Percentiles rank a stretch among this genome's conserved stretches.
Conservation (phyloP, 768 basidiomycete genomes). For the Coprinopsis marcescibilis region DNA sequence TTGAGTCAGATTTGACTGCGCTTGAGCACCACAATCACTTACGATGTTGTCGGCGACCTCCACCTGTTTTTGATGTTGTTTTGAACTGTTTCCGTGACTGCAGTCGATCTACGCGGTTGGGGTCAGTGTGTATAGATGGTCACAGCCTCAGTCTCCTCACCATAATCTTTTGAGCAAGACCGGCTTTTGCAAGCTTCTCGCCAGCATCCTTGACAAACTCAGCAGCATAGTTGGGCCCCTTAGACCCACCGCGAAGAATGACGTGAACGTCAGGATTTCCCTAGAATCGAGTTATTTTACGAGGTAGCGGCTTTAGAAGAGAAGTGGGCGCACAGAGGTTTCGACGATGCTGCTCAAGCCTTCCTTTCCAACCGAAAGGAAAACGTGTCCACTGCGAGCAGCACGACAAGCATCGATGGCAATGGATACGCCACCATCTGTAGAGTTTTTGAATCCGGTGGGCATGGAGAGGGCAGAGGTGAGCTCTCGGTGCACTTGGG, state of each 20-base stretch:
- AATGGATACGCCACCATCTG: slow-evolving; percentile 87
- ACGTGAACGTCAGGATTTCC: slow-evolving; percentile 91
- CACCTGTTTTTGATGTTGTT: slow-evolving; percentile 84
- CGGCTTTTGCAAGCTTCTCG: slow-evolving; percentile 73
- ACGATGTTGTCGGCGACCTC: slow-evolving; percentile 91
- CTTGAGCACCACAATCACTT: slow-evolving; percentile 22
- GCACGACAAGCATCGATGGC: slow-evolving; percentile 95
- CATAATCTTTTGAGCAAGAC: slow-evolving; percentile 80
- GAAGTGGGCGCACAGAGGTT: slow-evolving; percentile 55
- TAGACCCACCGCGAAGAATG: slow-evolving; percentile 86
- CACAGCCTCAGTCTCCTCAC: slow-evolving; percentile 31
- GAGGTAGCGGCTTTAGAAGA: background rate
- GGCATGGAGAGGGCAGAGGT: slow-evolving; percentile 88
- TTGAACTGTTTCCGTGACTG: slow-evolving; percentile 93
- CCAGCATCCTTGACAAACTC: slow-evolving; percentile 75
- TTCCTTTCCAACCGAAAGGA: slow-evolving; percentile 96
- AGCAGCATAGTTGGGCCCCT: slow-evolving; percentile 83
- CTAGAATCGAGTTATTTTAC: slow-evolving; percentile 28
- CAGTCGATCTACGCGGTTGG: slow-evolving; percentile 72
- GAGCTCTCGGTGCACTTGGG: slow-evolving; percentile 88
- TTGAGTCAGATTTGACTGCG: slow-evolving; percentile 12
- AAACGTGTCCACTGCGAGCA: slow-evolving; percentile 86
- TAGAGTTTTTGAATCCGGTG: slow-evolving; percentile 98
- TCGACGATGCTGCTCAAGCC: slow-evolving; percentile 93
- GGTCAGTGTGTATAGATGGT: background rate